A percentile compares a stretch with the other conserved stretches of the same genome.
Conservation (phyloP, 2,329 filamentous ascomycete species). For the Colletotrichum sidae region DNA sequence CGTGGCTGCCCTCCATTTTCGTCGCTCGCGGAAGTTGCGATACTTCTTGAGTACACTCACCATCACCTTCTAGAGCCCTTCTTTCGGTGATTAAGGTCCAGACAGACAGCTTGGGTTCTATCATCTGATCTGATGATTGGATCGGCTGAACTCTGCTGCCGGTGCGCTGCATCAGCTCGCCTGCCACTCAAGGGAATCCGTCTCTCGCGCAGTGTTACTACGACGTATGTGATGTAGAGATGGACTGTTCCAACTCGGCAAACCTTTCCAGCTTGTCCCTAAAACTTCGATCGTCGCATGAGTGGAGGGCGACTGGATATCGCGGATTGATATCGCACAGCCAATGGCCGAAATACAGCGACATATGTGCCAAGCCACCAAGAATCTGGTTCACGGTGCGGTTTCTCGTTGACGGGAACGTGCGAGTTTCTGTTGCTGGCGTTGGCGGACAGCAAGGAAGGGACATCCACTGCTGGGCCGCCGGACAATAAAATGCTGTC, state of each 20-base stretch:
- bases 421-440: no score
- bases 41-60: neutral
- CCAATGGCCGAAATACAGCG: conserved; percentile 31
- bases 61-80: conserved; percentile 22
- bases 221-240: neutral
- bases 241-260: conserved; percentile 4
- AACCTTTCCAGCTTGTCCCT: conserved; percentile 20
- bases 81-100: conserved; percentile 3
- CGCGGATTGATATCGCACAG: conserved; percentile 23
- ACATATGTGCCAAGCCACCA: conserved; percentile 13
- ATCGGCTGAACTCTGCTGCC: conserved; percentile 25
- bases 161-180: neutral
- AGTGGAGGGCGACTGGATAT: conserved; percentile 29
- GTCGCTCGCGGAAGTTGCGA: neutral
- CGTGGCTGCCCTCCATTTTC: conserved; percentile 9
- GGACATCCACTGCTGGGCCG: no score
- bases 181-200: no score
- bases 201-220: no score
- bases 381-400: no score
- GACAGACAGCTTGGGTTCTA: no score
- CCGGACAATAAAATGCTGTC: no score
- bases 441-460: no score
- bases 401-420: no score
- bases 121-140: conserved; percentile 23
- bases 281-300: conserved; percentile 34